Evolutionary conservation across 2,329 filamentous ascomycete species (phyloP), one percentile per base, ranked within the genome.

Genomic region (Rhinocladiella mackenziei): DNA sequence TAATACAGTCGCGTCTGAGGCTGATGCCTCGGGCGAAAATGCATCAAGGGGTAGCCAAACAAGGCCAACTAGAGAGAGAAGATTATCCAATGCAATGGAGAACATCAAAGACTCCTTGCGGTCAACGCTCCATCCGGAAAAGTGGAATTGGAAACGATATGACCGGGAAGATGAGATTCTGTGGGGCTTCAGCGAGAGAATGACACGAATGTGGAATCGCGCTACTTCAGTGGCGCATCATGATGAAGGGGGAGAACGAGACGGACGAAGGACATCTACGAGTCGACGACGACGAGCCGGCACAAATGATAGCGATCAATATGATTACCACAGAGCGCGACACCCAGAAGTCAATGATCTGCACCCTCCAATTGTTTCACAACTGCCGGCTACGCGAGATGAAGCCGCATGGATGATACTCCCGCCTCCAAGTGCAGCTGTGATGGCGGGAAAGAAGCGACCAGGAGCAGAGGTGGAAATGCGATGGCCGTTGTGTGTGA

Each of bases 361-460:
- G 46, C 86, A 94, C 61, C 86, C 87, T 4, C 87, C 88, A 2
- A 83, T 94, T 39, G 85, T 92, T 49, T 87, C 79, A 63, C 86
- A 81, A 65, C 84, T 78, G 44, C 84, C 82, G 10, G 75, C 73
- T 26, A 81, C 78, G 61, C 80, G 72, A 59, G 80, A 81, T 42
- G 87, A 86, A 48, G 83, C 85, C 42, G 77, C 76, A 59, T 96
- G 89, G 89, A 95, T 96, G 89, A 71, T 94, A 39, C 87, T 94
- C 60, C 89, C 89, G 2, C 88, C 89, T 1, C 89, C 89, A n/a
- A 79, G 83, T 23, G 88, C 89, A 44, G 89, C 84, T 62, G 75
- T 95, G 48, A 96, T 96, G 89, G 85, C 84, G 53, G 89, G 89
- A 54, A 92, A 89, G 62, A 78, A 86, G 25, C 78, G 43, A 19